A percentile compares a stretch with the other conserved stretches of the same genome.
These are phyloP conservation scores for Paraglomus occultum DNA, from an alignment of 192 early-diverging fungal species.

Conservation along the genomic window DNA sequence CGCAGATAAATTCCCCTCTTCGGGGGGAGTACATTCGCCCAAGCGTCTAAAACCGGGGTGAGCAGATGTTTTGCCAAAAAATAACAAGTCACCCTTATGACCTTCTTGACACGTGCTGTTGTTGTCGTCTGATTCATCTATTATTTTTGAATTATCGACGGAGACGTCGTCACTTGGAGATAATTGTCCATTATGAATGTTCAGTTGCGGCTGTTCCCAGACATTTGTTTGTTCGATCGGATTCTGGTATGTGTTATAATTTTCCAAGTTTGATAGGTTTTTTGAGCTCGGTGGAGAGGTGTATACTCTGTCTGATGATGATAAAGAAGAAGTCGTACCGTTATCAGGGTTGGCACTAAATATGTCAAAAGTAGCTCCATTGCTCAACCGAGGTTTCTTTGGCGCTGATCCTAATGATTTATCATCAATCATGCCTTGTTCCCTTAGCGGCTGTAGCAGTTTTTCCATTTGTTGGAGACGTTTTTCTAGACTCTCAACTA, in stretches of 20 bases:
- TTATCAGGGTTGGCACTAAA: too few species aligned
- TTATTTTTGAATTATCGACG: background rate
- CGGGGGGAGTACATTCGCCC: background rate
- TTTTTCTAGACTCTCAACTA: conserved; percentile 75
- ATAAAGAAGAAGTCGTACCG: too few species aligned
- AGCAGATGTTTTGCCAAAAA: conserved; percentile 10
- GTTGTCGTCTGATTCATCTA: background rate
- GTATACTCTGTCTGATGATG: too few species aligned
- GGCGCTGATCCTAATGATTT: background rate
- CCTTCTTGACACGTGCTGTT: background rate
- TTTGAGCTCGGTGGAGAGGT: too few species aligned
- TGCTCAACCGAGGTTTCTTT: conserved; percentile 11
- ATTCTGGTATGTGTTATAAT: too few species aligned
- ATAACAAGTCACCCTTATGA: background rate
- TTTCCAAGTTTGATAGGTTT: too few species aligned
- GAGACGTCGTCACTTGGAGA: background rate
- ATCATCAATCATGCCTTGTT: conserved; percentile 30
- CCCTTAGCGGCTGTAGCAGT: conserved; percentile 47
- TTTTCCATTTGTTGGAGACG: conserved; percentile 77
- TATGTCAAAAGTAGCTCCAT: too few species aligned
- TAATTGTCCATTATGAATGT: too few species aligned
- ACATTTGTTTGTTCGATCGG: too few species aligned
- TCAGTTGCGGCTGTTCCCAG: too few species aligned
- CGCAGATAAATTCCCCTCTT: background rate
- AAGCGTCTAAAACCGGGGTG: conserved; percentile 9